A percentile compares a stretch with the other conserved stretches of the same genome.
phyloP scores from a whole-genome alignment of 2,329 filamentous ascomycete genomes.

The Colletotrichum sp. region DNA sequence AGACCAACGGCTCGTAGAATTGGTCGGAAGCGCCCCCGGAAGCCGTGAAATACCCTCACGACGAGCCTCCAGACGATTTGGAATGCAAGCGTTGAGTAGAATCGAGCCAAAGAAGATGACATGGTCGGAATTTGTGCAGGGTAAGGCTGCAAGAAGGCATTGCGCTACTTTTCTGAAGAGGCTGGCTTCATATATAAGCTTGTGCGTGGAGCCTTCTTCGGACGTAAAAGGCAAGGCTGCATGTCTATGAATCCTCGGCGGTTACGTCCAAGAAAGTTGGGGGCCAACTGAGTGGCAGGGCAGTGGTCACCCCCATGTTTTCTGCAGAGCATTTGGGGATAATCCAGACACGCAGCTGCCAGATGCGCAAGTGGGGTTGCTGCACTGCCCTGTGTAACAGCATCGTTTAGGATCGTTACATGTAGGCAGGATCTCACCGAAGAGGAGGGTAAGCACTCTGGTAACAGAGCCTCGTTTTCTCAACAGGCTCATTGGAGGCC shows the following conservation, averaged over 20 bases:
- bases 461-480: background rate
- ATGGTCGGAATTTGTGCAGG: background rate
- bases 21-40: too few species aligned
- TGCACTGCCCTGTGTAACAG: background rate
- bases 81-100: background rate
- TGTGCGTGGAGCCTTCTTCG: background rate
- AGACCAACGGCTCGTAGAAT: too few species aligned
- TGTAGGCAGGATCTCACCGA: background rate
- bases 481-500: background rate
- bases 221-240: background rate
- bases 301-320: background rate
- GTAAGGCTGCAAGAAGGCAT: background rate
- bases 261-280: background rate
- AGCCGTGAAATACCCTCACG: too few species aligned
- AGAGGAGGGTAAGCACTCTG: background rate
- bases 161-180: background rate
- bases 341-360: background rate
- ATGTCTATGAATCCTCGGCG: background rate
- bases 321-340: background rate
- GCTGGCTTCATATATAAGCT: background rate
- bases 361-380: background rate
- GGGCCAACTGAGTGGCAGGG: too few species aligned
- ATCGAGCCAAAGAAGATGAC: background rate
- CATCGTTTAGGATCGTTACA: background rate
- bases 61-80: background rate